Percentiles rank a stretch among this genome's conserved stretches.
Conservation (phyloP, 1,284 basidiomycete genomes). For the Rhodofomes roseus region DNA sequence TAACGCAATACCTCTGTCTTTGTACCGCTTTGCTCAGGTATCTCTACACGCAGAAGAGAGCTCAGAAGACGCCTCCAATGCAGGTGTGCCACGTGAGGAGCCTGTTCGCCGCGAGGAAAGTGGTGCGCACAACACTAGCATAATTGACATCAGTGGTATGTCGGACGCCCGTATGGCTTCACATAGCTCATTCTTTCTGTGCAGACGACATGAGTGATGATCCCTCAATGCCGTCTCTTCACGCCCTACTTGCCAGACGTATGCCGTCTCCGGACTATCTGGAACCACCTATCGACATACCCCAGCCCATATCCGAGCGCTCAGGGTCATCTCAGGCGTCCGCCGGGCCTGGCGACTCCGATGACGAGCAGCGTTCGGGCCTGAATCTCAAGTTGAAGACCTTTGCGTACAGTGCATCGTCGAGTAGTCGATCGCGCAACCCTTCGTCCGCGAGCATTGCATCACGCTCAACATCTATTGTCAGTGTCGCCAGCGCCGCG, state of each 20-base stretch:
- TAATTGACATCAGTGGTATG: neutral
- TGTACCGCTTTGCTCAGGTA: neutral
- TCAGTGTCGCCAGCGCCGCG: neutral
- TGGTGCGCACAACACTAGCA: neutral
- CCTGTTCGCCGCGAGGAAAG: neutral
- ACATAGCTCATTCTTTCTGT: neutral
- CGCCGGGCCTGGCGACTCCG: neutral
- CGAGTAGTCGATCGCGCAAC: neutral
- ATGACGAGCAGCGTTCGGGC: neutral
- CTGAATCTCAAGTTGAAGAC: conserved; percentile 10
- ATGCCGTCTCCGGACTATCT: neutral
- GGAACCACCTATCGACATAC: neutral
- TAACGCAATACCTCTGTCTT: neutral
- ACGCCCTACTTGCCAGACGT: neutral
- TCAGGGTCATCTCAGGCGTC: neutral
- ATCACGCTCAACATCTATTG: conserved; percentile 1
- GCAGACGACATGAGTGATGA: neutral
- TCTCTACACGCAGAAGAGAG: neutral
- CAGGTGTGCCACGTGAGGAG: neutral
- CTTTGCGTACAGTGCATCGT: conserved; percentile 10
- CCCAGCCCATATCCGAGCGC: neutral
- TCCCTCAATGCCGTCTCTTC: neutral
- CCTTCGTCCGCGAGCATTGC: neutral
- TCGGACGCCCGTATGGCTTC: neutral
- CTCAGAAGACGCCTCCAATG: neutral